Evolutionary conservation across 495 filamentous ascomycete species (phyloP).

Genomic region (Barbatosphaeria neglecta): DNA sequence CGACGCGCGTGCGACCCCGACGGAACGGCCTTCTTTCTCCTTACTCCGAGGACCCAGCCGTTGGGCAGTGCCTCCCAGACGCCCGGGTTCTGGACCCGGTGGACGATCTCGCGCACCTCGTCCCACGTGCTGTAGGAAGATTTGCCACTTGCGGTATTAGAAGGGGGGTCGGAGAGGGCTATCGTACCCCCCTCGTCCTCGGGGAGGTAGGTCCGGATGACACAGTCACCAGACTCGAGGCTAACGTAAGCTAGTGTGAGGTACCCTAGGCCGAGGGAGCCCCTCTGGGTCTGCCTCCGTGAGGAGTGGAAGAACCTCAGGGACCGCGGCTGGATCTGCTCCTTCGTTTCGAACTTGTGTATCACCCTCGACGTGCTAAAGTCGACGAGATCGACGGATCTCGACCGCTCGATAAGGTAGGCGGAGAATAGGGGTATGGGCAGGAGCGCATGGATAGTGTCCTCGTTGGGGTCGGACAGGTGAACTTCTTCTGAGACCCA

Average conservation of each 20-base stretch:
- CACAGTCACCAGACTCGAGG: slow-evolving; percentile 37
- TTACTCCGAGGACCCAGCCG: slow-evolving; percentile 38
- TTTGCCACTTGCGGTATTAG: slow-evolving; percentile 4
- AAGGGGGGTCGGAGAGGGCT: slow-evolving; percentile 20
- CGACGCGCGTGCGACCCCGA: background rate
- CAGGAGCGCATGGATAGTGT: slow-evolving; percentile 25
- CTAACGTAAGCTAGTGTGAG: slow-evolving; percentile 44
- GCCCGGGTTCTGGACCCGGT: slow-evolving; percentile 34
- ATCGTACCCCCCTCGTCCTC: slow-evolving; percentile 28
- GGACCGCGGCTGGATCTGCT: slow-evolving; percentile 40
- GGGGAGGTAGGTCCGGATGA: slow-evolving; percentile 46
- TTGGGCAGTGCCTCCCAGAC: slow-evolving; percentile 33
- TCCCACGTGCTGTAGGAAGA: slow-evolving; percentile 29
- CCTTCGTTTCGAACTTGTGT: slow-evolving; percentile 44
- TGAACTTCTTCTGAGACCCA: slow-evolving; percentile 28
- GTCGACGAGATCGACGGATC: slow-evolving; percentile 43
- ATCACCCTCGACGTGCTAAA: slow-evolving; percentile 35
- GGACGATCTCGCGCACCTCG: slow-evolving; percentile 22
- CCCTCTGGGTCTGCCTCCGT: slow-evolving; percentile 33
- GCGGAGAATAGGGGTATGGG: slow-evolving; percentile 30
- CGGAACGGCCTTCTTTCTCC: slow-evolving; percentile 10
- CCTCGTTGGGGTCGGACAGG: slow-evolving; percentile 13
- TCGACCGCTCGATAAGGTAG: slow-evolving; percentile 33
- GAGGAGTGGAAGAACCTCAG: slow-evolving; percentile 37
- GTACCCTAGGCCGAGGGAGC: slow-evolving; percentile 35